These are phyloP conservation scores for Arthrobotrys pseudoclavata DNA, from an alignment of 2,329 filamentous ascomycete genomes.

Conservation along the genomic window DNA sequence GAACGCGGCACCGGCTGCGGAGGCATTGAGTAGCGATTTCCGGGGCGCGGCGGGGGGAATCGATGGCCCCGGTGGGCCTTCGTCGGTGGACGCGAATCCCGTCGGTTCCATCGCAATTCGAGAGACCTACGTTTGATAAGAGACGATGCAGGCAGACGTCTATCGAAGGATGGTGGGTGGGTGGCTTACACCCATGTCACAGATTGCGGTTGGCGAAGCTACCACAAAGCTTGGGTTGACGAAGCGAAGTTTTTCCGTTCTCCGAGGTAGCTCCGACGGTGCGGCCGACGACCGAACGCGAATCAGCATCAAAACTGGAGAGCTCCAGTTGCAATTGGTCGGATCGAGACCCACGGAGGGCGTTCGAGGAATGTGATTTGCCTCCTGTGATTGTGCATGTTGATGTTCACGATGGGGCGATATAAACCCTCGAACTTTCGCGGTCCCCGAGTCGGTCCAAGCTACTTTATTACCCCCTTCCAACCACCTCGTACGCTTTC, in stretches of 20 bases:
- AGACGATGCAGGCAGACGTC: not conserved
- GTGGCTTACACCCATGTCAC: slow-evolving; percentile 30
- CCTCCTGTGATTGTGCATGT: not conserved
- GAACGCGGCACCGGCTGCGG: slow-evolving; percentile 81
- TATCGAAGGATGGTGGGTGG: slow-evolving; percentile 7
- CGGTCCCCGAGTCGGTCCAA: too few species aligned
- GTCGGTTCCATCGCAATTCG: slow-evolving; percentile 28
- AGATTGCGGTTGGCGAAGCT: slow-evolving; percentile 31
- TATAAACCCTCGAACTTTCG: not conserved
- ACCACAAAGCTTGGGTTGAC: not conserved
- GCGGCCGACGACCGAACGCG: slow-evolving; percentile 6
- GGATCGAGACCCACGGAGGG: not conserved
- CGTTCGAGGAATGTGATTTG: slow-evolving; percentile 16
- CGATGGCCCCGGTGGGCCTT: slow-evolving; percentile 23
- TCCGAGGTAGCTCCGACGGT: slow-evolving; percentile 30
- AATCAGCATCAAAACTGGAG: slow-evolving; percentile 12
- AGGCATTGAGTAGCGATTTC: slow-evolving; percentile 64
- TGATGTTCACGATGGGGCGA: not conserved
- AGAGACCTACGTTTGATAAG: not conserved
- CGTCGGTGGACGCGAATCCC: slow-evolving; percentile 5
- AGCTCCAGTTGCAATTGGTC: slow-evolving; percentile 12
- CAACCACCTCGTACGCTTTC: not conserved
- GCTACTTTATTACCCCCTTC: too few species aligned
- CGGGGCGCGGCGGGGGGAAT: slow-evolving; percentile 1
- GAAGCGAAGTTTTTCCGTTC: slow-evolving; percentile 43